A percentile compares a stretch with the other conserved stretches of the same genome.
These are phyloP conservation scores for Rhodomyrtus psidioides DNA, from an alignment of 441 rosid species.

Conservation along the genomic window DNA sequence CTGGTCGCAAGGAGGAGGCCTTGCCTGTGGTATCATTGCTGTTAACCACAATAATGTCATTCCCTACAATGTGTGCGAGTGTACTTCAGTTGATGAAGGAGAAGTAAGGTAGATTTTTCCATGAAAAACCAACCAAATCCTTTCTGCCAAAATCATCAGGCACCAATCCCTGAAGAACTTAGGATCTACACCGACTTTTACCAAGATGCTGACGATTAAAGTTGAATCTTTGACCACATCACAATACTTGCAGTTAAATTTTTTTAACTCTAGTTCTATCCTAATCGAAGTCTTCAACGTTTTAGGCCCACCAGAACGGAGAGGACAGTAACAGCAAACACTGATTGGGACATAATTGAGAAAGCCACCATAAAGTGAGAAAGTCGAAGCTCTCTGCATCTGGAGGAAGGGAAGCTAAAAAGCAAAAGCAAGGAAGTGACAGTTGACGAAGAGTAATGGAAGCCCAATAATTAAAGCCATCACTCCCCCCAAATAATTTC, in stretches of 20 bases:
- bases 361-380: neutral
- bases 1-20: slow-evolving; percentile 44
- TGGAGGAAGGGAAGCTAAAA: neutral
- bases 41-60: slow-evolving; percentile 68
- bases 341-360: neutral
- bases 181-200: neutral
- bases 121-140: neutral
- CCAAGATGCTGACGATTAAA: neutral
- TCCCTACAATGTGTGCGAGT: slow-evolving; percentile 27
- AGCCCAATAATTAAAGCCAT: neutral
- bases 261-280: neutral
- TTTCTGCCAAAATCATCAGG: neutral
- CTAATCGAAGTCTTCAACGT: neutral
- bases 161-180: neutral
- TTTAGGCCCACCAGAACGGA: neutral
- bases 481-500: neutral
- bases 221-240: neutral
- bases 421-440: neutral
- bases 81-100: neutral
- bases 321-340: neutral
- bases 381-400: neutral
- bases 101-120: neutral
- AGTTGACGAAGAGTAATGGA: neutral
- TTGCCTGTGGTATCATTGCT: slow-evolving; percentile 51
- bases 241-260: neutral